Evolutionary conservation across 345 rosid species (phyloP).

Genomic region (Hibiscus mutabilis): DNA sequence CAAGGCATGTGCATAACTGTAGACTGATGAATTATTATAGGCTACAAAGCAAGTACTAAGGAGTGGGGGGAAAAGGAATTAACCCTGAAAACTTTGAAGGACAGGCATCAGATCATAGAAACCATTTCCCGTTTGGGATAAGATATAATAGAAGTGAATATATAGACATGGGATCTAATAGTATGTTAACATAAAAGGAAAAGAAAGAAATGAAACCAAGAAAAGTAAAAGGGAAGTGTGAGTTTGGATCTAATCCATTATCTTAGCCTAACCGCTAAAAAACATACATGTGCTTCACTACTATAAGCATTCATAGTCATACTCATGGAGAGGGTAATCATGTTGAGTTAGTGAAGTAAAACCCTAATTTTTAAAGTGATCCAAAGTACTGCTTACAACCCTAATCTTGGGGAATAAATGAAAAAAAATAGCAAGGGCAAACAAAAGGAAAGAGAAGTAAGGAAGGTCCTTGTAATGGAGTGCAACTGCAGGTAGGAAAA

Average conservation of each 20-base stretch:
- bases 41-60: not conserved
- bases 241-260: not conserved
- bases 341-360: not conserved
- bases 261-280: not conserved
- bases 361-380: not conserved
- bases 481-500: not conserved
- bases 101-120: not conserved
- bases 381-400: not conserved
- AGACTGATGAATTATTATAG: constrained; percentile 4
- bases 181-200: not conserved
- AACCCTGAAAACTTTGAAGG: not conserved
- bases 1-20: not conserved
- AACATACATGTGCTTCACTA: not conserved
- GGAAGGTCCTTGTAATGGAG: not conserved
- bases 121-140: not conserved
- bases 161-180: not conserved
- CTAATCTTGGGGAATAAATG: not conserved
- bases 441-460: not conserved
- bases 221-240: not conserved
- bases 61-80: not conserved
- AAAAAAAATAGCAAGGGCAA: not conserved
- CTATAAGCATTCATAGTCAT: not conserved
- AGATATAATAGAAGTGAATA: not conserved
- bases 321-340: not conserved
- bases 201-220: not conserved